These are phyloP conservation scores for Thamnidium elegans DNA, from an alignment of 192 early-diverging fungal genomes.

Conservation along the genomic window DNA sequence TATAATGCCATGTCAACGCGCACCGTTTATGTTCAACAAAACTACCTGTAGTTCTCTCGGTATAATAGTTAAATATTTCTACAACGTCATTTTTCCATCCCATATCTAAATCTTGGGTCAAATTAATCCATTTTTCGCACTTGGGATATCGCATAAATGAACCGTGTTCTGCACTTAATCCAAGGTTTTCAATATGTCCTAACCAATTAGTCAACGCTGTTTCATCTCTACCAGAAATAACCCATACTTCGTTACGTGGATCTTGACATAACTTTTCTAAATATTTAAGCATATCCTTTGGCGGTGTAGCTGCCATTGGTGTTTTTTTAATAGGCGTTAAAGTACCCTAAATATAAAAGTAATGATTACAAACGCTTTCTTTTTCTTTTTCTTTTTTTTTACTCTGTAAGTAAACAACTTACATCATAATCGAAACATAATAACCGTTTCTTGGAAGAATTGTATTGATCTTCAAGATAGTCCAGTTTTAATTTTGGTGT, in stretches of 20 bases:
- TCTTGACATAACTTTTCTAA: slow-evolving; percentile 67
- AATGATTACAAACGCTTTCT: background rate
- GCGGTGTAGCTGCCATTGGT: slow-evolving; percentile 81
- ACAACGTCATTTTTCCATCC: slow-evolving; percentile 93
- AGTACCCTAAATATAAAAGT: slow-evolving; percentile 66
- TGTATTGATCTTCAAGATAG: slow-evolving; percentile 62
- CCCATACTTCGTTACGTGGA: slow-evolving; percentile 79
- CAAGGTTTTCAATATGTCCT: slow-evolving; percentile 72
- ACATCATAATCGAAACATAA: slow-evolving; percentile 96
- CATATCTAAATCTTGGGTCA: slow-evolving; percentile 75
- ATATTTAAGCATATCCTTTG: slow-evolving; percentile 77
- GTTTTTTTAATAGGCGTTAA: slow-evolving; percentile 90
- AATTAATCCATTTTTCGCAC: slow-evolving; percentile 67
- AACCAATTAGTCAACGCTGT: slow-evolving; percentile 85
- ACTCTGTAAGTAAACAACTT: slow-evolving; percentile 9
- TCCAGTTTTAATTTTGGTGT: slow-evolving; percentile 42
- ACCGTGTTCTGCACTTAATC: slow-evolving; percentile 93
- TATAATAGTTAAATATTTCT: slow-evolving; percentile 95
- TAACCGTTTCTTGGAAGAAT: slow-evolving; percentile 66
- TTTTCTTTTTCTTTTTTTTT: background rate
- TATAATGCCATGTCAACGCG: slow-evolving; percentile 97
- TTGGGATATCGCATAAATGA: slow-evolving; percentile 85
- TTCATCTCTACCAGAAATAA: slow-evolving; percentile 92
- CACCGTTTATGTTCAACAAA: slow-evolving; percentile 91
- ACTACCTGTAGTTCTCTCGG: slow-evolving; percentile 91